Base-by-base conservation (phyloP, 1,284 basidiomycete species). In the Cutaneotrichosporon sp. region DNA sequence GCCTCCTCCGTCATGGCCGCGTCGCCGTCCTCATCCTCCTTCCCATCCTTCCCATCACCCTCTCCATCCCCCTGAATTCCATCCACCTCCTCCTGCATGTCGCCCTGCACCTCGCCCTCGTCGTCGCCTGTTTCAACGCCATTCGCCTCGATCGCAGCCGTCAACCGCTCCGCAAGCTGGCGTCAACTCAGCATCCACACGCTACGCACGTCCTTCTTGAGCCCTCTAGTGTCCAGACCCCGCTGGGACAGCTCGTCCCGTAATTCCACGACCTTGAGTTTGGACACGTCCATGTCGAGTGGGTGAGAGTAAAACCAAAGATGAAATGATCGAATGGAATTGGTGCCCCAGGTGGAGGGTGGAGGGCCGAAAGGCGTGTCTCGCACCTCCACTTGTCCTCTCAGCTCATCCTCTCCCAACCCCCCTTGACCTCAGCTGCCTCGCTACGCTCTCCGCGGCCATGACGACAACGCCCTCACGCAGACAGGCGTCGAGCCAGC, bases 151-250 rank as follows among this genome's bases (percentile, higher is more conserved):
- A 66, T 36, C 13, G 56, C 58, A 1, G 67, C 68, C 56, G 73
- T 66, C 10, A 79, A 60, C 21, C 76, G 59, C 14, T 76, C 76
- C 22, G 71, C 75, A 21, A 80, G 75, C 78, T 79, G 59, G 13
- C 18, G 34, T 60, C 38, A 57, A 49, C 40, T 53, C 9, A 5
- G 34, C 40, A 21, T 16, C 42, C 4, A 26, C 18, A 16, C 21
- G 31, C 26, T 14, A 74, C 76, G 68, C 52, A 79, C 78, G 51
- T 78, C 77, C 65, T 78, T 77, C 69, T 81, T 81, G 4, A 78
- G 63, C 1, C 77, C 76, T 38, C 70, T 74, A 6, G 73, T 73
- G 4, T 72, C 68, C 4, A 80, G 68, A 1, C 74, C 77, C 5
- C 78, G 63, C 47, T 73, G 74, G 1, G 70, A 58, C n/a, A 81